Conservation (phyloP, 306 rosid species). For the Elaeagnus macrophylla region DNA sequence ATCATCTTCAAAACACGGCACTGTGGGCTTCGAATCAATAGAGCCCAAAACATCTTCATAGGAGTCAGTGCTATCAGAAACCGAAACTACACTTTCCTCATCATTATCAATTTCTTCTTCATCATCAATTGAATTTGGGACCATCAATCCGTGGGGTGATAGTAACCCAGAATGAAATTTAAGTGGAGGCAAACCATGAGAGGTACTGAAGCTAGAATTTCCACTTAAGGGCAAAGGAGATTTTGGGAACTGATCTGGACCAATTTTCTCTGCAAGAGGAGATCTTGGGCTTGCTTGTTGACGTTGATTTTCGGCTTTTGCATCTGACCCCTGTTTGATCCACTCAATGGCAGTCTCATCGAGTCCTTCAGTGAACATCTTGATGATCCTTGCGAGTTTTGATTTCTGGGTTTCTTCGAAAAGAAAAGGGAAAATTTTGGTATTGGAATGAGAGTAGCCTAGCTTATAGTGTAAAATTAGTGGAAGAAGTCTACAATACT, state of each 20-base stretch:
- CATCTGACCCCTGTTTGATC: conserved; percentile 70
- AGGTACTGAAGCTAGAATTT: conserved; percentile 24
- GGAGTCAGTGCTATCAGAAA: conserved; percentile 33
- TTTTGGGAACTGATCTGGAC: conserved; percentile 32
- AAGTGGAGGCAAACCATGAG: conserved; percentile 61
- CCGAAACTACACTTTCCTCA: conserved; percentile 43
- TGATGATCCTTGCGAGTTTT: not conserved
- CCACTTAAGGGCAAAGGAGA: conserved; percentile 38
- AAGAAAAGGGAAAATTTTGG: not conserved
- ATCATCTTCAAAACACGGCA: conserved; percentile 40
- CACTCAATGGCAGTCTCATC: conserved; percentile 84
- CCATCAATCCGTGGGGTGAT: conserved; percentile 34
- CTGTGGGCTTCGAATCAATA: conserved; percentile 28
- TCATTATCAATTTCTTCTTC: conserved; percentile 29
- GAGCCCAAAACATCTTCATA: conserved; percentile 41
- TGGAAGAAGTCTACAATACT: not conserved
- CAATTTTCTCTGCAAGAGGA: conserved; percentile 45
- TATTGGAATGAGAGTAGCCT: conserved; percentile 4
- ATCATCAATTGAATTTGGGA: conserved; percentile 16
- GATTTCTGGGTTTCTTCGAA: not conserved
- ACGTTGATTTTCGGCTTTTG: conserved; percentile 29
- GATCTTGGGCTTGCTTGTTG: conserved; percentile 37
- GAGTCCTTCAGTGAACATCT: conserved; percentile 86
- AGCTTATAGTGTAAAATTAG: not conserved
- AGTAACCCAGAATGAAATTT: conserved; percentile 57